Evolutionary conservation across 371 early-diverging fungal genomes (phyloP), one percentile per base, ranked within the genome.

Genomic region (Parasitella parasitica): DNA sequence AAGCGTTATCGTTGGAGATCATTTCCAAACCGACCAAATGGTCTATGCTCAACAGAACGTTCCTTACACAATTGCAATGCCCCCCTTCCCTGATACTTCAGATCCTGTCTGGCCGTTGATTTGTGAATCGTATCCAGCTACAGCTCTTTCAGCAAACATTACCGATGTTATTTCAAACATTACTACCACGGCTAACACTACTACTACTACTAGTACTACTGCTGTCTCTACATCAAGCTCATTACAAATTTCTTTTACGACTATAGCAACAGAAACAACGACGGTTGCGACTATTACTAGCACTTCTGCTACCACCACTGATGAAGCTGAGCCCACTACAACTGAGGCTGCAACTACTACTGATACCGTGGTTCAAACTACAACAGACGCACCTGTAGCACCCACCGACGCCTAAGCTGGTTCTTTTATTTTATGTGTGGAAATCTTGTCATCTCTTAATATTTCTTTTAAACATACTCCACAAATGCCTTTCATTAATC

Each of bases 21-120:
- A 66, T 6, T 77, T 64, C 58, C 58, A 59, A 53, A 28, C 54
- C 26, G 51, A 63, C 2, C 48, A 63, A 4, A 53, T 80, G 61
- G 59, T 57, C n/a, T 73, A 80, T 30, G 52, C 38, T 32, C 77
- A 76, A 49, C 46, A 67, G 8, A 64, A 67, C 13, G 72, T 74
- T 28, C 70, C 70, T 3, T 56, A 41, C 37, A 39, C 39, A 2
- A 41, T 73, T 4, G 30, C 53, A 24, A 50, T 67, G 15, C 55
- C 59, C 49, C 34, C 38, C 7, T 35, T 67, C 16, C 61, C 59
- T 56, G 39, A 39, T 3, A 18, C 63, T 43, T 54, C 51, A 39
- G 57, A 37, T 22, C 51, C 37, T 9, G 35, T 52, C 28, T 20
- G 30, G 48, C 18, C 12, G 24, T 12, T 27, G 8, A 22, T 39